Percentiles rank a stretch among this genome's conserved stretches.
These are phyloP conservation scores for Phytophthora rubi DNA, from an alignment of 352 stramenopile species.

Conservation along the genomic window DNA sequence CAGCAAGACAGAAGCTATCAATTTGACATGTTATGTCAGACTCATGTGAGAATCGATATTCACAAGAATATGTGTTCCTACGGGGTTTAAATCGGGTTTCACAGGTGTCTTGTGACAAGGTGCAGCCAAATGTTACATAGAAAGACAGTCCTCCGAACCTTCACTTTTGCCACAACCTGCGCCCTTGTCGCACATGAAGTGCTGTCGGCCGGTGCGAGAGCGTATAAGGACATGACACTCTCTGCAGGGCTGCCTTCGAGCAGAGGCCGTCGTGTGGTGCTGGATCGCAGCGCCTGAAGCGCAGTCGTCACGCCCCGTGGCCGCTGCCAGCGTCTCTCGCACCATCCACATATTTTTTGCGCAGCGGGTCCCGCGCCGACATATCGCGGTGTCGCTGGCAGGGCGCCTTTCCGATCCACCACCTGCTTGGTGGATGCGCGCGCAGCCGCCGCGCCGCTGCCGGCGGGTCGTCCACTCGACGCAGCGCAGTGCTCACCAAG, in stretches of 20 bases:
- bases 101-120: slow-evolving; percentile 15
- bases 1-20: neutral
- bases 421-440: too few species aligned
- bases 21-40: neutral
- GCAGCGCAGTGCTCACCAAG: neutral
- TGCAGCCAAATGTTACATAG: neutral
- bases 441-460: neutral
- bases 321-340: neutral
- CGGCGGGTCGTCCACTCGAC: neutral
- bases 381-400: slow-evolving; percentile 10
- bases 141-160: slow-evolving; percentile 10
- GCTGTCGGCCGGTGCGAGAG: neutral
- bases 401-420: neutral
- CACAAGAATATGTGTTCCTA: neutral
- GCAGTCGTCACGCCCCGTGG: neutral
- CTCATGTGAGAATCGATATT: neutral
- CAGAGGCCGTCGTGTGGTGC: neutral
- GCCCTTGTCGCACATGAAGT: neutral
- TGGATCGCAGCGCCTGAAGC: neutral
- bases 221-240: neutral
- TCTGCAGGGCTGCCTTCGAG: neutral
- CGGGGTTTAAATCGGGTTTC: neutral
- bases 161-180: slow-evolving; percentile 18
- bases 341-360: slow-evolving; percentile 9
- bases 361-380: slow-evolving; percentile 2